Percentiles rank a stretch among this genome's conserved stretches.
Conservation (phyloP, 2,329 filamentous ascomycete species). For the Knufia fluminis region DNA sequence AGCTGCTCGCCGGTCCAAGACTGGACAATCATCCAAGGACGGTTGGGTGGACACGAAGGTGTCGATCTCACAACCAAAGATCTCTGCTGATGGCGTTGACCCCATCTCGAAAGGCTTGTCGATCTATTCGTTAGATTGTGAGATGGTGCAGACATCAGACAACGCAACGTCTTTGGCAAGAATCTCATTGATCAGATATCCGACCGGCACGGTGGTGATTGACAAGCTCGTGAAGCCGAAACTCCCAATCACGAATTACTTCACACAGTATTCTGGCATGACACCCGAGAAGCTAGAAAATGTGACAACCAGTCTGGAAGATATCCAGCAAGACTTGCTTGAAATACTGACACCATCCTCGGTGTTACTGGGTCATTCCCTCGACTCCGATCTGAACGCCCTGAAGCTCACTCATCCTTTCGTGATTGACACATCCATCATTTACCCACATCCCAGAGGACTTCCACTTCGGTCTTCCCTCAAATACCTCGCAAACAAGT, state of each 20-base stretch:
- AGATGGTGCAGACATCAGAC: conserved; percentile 88
- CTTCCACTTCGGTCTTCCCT: conserved; percentile 82
- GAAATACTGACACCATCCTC: conserved; percentile 49
- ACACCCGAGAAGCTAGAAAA: conserved; percentile 73
- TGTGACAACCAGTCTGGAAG: conserved; percentile 71
- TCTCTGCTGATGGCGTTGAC: conserved; percentile 4
- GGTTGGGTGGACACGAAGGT: conserved; percentile 82
- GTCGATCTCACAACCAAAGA: conserved; percentile 47
- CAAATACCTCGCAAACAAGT: conserved; percentile 81
- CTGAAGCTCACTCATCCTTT: conserved; percentile 83
- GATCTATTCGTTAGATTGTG: conserved; percentile 79
- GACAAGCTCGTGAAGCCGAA: conserved; percentile 89
- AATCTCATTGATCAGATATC: conserved; percentile 77
- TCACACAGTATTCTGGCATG: conserved; percentile 87
- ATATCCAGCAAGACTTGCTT: conserved; percentile 73
- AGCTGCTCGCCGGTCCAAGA: conserved; percentile 43
- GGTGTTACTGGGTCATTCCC: conserved; percentile 39
- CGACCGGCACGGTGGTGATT: conserved; percentile 63
- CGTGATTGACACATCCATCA: conserved; percentile 80
- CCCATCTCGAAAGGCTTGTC: conserved; percentile 66
- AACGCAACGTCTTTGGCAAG: conserved; percentile 76
- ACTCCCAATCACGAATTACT: conserved; percentile 81
- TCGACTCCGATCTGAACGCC: conserved; percentile 57
- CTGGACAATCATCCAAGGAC: conserved; percentile 41
- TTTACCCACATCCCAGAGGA: conserved; percentile 84